Percentiles rank a stretch among this genome's conserved stretches.
Conservation (phyloP, 495 filamentous ascomycete species). For the Amphirosellinia nigrospora region DNA sequence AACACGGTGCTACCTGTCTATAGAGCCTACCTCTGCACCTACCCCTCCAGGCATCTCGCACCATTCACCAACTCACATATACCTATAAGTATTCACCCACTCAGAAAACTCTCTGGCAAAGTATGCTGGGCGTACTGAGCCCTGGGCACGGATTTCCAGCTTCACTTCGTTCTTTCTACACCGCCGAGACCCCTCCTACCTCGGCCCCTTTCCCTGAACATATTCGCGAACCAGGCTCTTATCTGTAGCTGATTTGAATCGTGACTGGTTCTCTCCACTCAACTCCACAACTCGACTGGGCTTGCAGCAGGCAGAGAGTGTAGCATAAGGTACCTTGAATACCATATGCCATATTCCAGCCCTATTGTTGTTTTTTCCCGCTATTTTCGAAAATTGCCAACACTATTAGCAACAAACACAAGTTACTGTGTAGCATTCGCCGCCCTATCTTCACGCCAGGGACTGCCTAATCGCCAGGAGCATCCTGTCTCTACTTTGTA, state of each 20-base stretch:
- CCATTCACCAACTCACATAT: neutral
- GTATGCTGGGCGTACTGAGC: neutral
- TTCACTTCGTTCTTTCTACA: neutral
- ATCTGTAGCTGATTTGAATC: neutral
- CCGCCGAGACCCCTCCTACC: neutral
- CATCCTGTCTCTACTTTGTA: neutral
- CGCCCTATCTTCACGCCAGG: neutral
- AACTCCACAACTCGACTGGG: neutral
- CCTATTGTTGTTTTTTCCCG: neutral
- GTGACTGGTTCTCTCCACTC: neutral
- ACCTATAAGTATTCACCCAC: neutral
- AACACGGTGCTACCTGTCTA: slow-evolving; percentile 17
- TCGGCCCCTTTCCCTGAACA: neutral
- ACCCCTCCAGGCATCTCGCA: slow-evolving; percentile 1
- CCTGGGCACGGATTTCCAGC: neutral
- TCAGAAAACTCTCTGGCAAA: neutral
- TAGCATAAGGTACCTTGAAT: neutral
- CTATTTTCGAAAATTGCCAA: neutral
- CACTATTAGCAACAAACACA: neutral
- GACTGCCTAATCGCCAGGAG: neutral
- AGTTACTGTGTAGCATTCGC: neutral
- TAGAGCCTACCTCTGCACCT: neutral
- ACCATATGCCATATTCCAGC: neutral
- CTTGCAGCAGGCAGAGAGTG: neutral
- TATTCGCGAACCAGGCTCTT: neutral